Percentiles rank a stretch among this genome's conserved stretches.
Conservation (phyloP, 306 rosid genomes). For the Acacia confusa region DNA sequence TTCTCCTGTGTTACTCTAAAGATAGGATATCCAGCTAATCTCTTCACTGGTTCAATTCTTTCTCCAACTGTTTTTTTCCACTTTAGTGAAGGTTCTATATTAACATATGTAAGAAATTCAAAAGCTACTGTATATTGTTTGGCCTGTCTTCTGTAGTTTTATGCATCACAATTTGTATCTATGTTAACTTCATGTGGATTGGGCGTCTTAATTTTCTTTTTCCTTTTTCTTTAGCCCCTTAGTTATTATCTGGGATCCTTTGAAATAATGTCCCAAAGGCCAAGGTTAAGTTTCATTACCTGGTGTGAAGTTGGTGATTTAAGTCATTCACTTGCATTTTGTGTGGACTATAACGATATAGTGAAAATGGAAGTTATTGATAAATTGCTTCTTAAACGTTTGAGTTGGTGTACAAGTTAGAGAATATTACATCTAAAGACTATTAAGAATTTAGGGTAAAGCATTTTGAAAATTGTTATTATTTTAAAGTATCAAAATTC, state of each 20-base stretch:
- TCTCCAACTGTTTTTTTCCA: neutral
- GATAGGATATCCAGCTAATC: neutral
- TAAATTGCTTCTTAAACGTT: neutral
- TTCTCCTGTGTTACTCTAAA: neutral
- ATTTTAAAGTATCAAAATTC: neutral
- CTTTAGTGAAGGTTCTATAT: neutral
- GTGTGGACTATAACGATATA: neutral
- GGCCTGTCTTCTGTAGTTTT: neutral
- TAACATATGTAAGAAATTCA: neutral
- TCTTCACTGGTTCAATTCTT: neutral
- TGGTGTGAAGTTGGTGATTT: neutral
- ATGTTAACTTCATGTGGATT: neutral
- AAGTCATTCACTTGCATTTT: neutral
- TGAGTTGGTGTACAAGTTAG: neutral
- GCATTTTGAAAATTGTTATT: neutral
- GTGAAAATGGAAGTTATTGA: neutral
- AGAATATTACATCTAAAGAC: neutral
- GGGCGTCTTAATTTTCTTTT: neutral
- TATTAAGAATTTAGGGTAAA: neutral
- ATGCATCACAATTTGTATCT: neutral
- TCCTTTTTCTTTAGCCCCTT: neutral
- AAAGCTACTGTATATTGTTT: slow-evolving; percentile 2
- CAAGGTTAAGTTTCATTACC: neutral
- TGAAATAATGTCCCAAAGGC: neutral
- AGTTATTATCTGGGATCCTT: slow-evolving; percentile 2